A percentile compares a stretch with the other conserved stretches of the same genome.
Conservation (phyloP, 176 grass and related monocot species). For the Aegilops speltoides region DNA sequence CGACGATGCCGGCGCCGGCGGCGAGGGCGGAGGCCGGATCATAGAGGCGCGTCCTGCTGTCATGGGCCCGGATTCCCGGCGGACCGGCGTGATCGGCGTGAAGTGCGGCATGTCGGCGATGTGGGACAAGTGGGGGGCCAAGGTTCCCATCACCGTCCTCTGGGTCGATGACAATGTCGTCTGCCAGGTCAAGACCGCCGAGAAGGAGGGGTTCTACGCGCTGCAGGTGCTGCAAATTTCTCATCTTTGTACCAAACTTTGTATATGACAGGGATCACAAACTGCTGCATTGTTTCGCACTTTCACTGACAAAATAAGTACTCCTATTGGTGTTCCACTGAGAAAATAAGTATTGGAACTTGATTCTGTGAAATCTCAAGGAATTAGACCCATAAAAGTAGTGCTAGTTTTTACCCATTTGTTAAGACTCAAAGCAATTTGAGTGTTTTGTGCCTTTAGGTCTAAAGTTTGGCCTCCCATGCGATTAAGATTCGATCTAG, state of each 20-base stretch:
- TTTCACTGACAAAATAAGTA: background rate
- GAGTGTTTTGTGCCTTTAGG: background rate
- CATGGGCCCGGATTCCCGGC: slow-evolving; percentile 62
- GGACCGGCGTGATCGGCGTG: slow-evolving; percentile 84
- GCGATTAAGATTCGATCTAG: background rate
- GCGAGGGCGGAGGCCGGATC: slow-evolving; percentile 36
- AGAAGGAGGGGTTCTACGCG: slow-evolving; percentile 81
- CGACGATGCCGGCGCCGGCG: slow-evolving; percentile 15
- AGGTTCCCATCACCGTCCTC: slow-evolving; percentile 83
- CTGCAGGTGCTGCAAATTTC: slow-evolving; percentile 63
- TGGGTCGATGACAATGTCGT: slow-evolving; percentile 97
- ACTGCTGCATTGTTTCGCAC: background rate
- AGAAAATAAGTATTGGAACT: background rate
- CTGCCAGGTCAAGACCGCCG: slow-evolving; percentile 92
- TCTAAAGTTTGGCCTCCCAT: background rate
- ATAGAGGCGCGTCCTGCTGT: slow-evolving; percentile 58
- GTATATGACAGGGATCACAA: background rate
- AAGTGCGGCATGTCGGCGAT: slow-evolving; percentile 96
- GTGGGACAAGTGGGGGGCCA: slow-evolving; percentile 98
- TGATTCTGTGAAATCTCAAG: background rate
- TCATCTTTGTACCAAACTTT: background rate
- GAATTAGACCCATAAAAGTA: background rate
- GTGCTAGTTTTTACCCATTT: background rate
- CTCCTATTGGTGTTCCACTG: background rate
- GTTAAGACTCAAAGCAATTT: background rate